These are phyloP conservation scores for Podospora comata DNA, from an alignment of 495 filamentous ascomycete genomes.

Conservation along the genomic window DNA sequence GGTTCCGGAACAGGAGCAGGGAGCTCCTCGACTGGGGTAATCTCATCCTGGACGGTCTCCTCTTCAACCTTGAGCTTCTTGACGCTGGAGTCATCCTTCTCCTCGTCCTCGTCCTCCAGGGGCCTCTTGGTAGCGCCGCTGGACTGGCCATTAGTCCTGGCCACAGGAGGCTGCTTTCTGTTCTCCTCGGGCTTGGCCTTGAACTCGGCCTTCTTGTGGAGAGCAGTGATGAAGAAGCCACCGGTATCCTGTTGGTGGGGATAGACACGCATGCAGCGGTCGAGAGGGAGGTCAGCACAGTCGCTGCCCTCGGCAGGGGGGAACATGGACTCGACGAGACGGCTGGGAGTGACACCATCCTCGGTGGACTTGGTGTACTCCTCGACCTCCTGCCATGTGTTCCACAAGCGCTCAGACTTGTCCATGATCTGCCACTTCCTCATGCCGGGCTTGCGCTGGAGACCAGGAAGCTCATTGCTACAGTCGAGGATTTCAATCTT, in stretches of 20 bases:
- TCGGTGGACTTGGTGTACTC: constrained; percentile 55
- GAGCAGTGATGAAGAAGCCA: constrained; percentile 92
- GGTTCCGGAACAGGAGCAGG: constrained; percentile 21
- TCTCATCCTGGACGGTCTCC: constrained; percentile 30
- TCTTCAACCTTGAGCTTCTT: constrained; percentile 40
- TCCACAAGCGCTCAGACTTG: constrained; percentile 71
- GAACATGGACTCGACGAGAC: constrained; percentile 79
- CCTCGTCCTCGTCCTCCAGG: constrained; percentile 31
- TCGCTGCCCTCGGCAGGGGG: constrained; percentile 56
- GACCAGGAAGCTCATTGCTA: constrained; percentile 65
- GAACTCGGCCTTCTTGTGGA: constrained; percentile 89
- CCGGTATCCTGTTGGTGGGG: constrained; percentile 94
- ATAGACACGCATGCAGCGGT: constrained; percentile 90
- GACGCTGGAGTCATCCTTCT: constrained; percentile 30
- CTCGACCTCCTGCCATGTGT: constrained; percentile 72
- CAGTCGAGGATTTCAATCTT: constrained; percentile 84
- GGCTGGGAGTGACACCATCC: constrained; percentile 52
- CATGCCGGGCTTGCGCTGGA: constrained; percentile 73
- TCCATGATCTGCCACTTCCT: constrained; percentile 85
- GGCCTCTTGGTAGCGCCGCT: constrained; percentile 38
- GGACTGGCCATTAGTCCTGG: constrained; percentile 41
- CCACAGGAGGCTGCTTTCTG: constrained; percentile 51
- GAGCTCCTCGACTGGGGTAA: constrained; percentile 23
- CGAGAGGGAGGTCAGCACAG: constrained; percentile 63
- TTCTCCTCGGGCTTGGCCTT: constrained; percentile 73